Evolutionary conservation across 225 moss, liverwort and hornwort species (phyloP).

Genomic region (Physcomitrellopsis africana): DNA sequence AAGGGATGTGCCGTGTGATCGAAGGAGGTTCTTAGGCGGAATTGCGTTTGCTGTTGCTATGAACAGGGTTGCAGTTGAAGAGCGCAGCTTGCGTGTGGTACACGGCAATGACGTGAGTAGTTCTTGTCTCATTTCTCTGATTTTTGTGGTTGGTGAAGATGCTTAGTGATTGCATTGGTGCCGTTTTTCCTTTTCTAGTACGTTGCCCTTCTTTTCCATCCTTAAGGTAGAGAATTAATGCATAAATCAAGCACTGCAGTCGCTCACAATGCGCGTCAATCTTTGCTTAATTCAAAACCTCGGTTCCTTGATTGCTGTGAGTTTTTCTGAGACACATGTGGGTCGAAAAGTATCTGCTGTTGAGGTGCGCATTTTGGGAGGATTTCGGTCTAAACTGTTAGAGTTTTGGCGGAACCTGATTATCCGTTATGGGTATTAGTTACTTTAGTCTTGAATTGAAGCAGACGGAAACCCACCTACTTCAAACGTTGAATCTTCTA

Average conservation of each 20-base stretch:
- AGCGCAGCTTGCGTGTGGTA: conserved; percentile 14
- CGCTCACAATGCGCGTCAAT: background rate
- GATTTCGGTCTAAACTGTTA: background rate
- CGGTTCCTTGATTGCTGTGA: background rate
- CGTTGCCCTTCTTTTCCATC: background rate
- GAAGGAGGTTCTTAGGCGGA: conserved; percentile 37
- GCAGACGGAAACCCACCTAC: background rate
- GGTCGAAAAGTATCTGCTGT: background rate
- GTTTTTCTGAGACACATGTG: background rate
- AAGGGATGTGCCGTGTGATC: conserved; percentile 28
- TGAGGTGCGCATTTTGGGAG: background rate
- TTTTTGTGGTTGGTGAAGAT: conserved; percentile 1
- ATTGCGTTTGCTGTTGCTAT: conserved; percentile 36
- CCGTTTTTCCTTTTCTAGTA: background rate
- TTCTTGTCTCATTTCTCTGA: background rate
- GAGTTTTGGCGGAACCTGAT: background rate
- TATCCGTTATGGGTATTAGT: conserved; percentile 4
- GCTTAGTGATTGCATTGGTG: background rate
- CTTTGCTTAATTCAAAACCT: background rate
- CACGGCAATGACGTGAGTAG: conserved; percentile 27
- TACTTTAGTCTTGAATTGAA: conserved; percentile 15
- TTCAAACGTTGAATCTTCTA: background rate
- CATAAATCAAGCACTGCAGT: background rate
- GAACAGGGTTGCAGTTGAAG: conserved; percentile 28
- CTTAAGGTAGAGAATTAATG: background rate